Evolutionary conservation across 495 filamentous ascomycete species (phyloP), one percentile per base, ranked within the genome.

Genomic region (Trichoderma virens): DNA sequence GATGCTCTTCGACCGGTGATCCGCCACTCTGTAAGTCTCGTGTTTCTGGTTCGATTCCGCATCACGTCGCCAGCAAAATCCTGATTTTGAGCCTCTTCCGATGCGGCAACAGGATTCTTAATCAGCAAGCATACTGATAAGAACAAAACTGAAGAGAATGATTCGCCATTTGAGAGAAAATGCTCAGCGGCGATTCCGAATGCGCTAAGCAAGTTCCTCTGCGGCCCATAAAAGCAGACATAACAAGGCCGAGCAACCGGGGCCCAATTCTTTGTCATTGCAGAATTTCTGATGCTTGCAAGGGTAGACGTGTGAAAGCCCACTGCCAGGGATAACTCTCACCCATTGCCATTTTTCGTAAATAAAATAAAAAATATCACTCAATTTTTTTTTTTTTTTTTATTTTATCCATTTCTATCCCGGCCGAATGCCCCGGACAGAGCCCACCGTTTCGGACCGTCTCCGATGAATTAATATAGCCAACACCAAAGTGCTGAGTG

Each of bases 381-480:
- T 2, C 1, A 51, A 51, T n/a, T 45, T 45, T 45, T 45, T 8
- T 45, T 45, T 45, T 27, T 1, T 4, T 56, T 56, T 56, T 30
- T 27, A 30, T 30, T 56, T 56, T 56, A 2, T 30, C 11, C 8
- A 56, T 56, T 56, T 27, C 13, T 27, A 56, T 30, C 51, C 51
- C 25, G 25, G 20, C 25, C 47, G 32, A 54, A 27, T 27, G 47
- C 47, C 47, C 47, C 51, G 25, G 51, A 30, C 27, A 11, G 2
- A 56, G 11, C 51, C 23, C 25, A 56, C 51, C 51, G 51, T 56
- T 56, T 56, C 51, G 51, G 51, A 56, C 51, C 51, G 51, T 56
- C 51, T 56, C 27, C 23, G 11, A 28, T 11, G 25, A 56, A 1
- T 56, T 27, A 14, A 56, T 13, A 30, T 18, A 30, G 25, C 51